These are phyloP conservation scores for Hymenoscyphus linearis DNA, from an alignment of 2,329 filamentous ascomycete genomes.

Conservation along the genomic window DNA sequence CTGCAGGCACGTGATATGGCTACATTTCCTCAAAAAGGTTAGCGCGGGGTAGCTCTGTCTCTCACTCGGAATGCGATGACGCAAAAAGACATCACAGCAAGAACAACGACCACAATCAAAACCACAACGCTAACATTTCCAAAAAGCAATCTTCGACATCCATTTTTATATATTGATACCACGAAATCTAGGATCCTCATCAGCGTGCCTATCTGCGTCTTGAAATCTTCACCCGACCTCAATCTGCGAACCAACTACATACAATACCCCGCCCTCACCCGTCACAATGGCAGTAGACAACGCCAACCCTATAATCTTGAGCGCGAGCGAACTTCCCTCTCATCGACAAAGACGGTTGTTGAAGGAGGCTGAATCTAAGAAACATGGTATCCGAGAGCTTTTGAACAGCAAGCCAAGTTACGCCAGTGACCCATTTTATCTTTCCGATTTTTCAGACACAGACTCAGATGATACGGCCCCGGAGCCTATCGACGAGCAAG, in stretches of 20 bases:
- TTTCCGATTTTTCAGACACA: constrained; percentile 30
- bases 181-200: not conserved
- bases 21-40: not conserved
- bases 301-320: constrained; percentile 90
- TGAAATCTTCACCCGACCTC: not conserved
- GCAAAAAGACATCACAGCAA: not conserved
- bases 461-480: constrained; percentile 51
- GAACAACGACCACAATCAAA: not conserved
- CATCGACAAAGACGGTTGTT: constrained; percentile 53
- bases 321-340: constrained; percentile 80
- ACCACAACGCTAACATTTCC: not conserved
- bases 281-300: constrained; percentile 48
- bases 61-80: not conserved
- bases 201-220: too few relatives aligned
- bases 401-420: constrained; percentile 28
- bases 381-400: constrained; percentile 25
- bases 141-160: not conserved
- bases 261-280: constrained; percentile 5
- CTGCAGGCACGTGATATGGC: not conserved
- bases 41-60: not conserved
- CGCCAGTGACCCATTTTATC: constrained; percentile 32
- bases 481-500: constrained; percentile 92
- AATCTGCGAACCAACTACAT: not conserved
- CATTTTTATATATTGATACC: not conserved
- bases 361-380: constrained; percentile 37